These are phyloP conservation scores for Suillus decipiens DNA, from an alignment of 768 basidiomycete genomes.

Conservation along the genomic window DNA sequence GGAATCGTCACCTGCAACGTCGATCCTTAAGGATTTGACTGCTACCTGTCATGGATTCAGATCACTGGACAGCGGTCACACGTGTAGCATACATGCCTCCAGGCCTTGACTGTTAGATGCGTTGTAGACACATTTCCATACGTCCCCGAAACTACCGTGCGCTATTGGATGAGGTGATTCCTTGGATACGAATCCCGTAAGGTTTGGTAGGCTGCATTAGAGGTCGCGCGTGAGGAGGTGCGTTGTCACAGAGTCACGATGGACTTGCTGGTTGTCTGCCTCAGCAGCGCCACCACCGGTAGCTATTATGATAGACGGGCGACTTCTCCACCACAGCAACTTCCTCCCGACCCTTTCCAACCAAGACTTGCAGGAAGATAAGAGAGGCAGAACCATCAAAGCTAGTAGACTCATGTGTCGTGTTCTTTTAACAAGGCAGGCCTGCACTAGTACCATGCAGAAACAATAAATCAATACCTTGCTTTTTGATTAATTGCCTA, in stretches of 20 bases:
- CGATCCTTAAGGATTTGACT: conserved; percentile 12
- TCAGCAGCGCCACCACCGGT: not conserved
- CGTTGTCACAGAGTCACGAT: not conserved
- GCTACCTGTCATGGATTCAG: conserved; percentile 11
- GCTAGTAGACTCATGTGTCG: not conserved
- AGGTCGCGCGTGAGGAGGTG: not conserved
- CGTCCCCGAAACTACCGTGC: conserved; percentile 13
- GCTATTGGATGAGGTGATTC: conserved; percentile 6
- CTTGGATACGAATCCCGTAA: conserved; percentile 4
- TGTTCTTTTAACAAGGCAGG: not conserved
- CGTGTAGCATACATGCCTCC: not conserved
- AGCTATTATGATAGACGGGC: not conserved
- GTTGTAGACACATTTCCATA: conserved; percentile 11
- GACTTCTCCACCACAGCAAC: not conserved
- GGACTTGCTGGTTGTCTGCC: not conserved
- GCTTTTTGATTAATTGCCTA: too few relatives aligned
- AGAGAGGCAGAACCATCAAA: not conserved
- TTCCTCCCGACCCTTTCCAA: not conserved
- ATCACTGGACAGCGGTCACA: not conserved
- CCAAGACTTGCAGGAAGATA: not conserved
- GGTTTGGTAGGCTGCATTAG: not conserved
- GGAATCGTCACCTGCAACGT: conserved; percentile 6
- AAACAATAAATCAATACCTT: too few relatives aligned
- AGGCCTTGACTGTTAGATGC: not conserved
- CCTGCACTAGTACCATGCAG: too few relatives aligned